Conservation (phyloP, 164 flowering plant species). For the Hamamelis virginiana region DNA sequence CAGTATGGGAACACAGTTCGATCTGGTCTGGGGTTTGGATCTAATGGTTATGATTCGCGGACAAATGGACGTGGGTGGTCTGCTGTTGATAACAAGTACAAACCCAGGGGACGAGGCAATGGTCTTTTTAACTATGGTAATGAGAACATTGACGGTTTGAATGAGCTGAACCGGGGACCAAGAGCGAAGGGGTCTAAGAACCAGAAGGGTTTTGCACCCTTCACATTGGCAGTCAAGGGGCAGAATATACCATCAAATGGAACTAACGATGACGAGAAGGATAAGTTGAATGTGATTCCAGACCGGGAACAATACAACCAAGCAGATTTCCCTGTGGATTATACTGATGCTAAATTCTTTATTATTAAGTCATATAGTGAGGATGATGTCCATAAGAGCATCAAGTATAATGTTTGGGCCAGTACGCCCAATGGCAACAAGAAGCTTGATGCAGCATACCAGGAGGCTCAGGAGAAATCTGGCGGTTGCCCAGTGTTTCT, state of each 20-base stretch:
- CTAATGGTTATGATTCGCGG: slow-evolving; percentile 43
- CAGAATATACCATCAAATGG: slow-evolving; percentile 36
- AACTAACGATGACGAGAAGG: slow-evolving; percentile 35
- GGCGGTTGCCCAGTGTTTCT: slow-evolving; percentile 71
- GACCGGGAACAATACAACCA: slow-evolving; percentile 62
- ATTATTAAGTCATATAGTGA: slow-evolving; percentile 91
- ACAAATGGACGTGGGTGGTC: slow-evolving; percentile 57
- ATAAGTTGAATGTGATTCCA: slow-evolving; percentile 21
- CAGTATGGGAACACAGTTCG: slow-evolving; percentile 42
- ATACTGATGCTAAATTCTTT: slow-evolving; percentile 73
- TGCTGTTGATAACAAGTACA: slow-evolving; percentile 59
- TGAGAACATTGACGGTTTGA: slow-evolving; percentile 72
- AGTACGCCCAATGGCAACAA: slow-evolving; percentile 92
- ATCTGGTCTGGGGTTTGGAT: slow-evolving; percentile 40
- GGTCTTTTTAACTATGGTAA: slow-evolving; percentile 50
- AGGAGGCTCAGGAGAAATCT: slow-evolving; percentile 65
- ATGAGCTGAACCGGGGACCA: slow-evolving; percentile 85
- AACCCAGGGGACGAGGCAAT: slow-evolving; percentile 58
- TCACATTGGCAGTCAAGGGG: slow-evolving; percentile 50
- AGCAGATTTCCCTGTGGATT: slow-evolving; percentile 65
- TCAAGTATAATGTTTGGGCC: slow-evolving; percentile 86
- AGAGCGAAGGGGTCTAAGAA: slow-evolving; percentile 63
- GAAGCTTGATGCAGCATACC: slow-evolving; percentile 75
- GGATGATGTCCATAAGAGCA: slow-evolving; percentile 92
- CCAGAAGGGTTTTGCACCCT: slow-evolving; percentile 45